Percentiles rank a stretch among this genome's conserved stretches.
Evolutionary conservation across 1,139 yeast genomes (phyloP).

Genomic region (Fermentozyma sake): DNA sequence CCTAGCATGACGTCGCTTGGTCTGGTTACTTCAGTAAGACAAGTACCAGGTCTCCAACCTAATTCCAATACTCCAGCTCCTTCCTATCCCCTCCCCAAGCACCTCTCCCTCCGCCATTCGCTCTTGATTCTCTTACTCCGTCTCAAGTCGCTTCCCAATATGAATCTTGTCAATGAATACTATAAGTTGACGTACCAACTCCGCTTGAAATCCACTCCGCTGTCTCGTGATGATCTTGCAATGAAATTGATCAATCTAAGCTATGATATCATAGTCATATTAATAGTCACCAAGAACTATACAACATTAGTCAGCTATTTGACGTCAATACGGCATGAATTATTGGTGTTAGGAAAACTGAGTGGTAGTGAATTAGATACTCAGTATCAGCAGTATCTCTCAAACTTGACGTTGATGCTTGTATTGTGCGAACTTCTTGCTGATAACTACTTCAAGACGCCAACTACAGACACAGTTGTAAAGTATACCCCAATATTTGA

Average conservation of each 20-base stretch:
- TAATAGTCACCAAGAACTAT: conserved; percentile 29
- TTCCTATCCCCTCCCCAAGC: conserved; percentile 36
- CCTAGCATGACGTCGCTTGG: conserved; percentile 2
- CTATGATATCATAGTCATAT: conserved; percentile 29
- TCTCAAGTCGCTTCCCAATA: conserved; percentile 35
- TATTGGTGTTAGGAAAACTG: conserved; percentile 4
- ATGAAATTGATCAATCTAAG: conserved; percentile 25
- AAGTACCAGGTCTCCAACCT: conserved; percentile 1
- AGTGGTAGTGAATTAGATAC: conserved; percentile 1
- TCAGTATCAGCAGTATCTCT: conserved; percentile 10
- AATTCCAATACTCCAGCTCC: conserved; percentile 10
- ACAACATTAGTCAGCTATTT: conserved; percentile 25
- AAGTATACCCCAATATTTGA: no score
- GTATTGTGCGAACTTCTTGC: no score
- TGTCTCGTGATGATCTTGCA: no score
- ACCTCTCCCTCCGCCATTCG: conserved; percentile 21
- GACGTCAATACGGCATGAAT: conserved; percentile 17
- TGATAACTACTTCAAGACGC: no score
- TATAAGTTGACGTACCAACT: conserved; percentile 39
- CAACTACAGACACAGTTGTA: no score
- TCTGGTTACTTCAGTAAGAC: conserved; percentile 1
- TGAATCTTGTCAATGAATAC: conserved; percentile 34
- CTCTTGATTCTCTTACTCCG: conserved; percentile 29
- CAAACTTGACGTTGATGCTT: conserved; percentile 18
- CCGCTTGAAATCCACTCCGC: conserved; percentile 19